phyloP scores from a whole-genome alignment of 228 moss, liverwort and hornwort genomes.

The Sphagnum magellanicum region DNA sequence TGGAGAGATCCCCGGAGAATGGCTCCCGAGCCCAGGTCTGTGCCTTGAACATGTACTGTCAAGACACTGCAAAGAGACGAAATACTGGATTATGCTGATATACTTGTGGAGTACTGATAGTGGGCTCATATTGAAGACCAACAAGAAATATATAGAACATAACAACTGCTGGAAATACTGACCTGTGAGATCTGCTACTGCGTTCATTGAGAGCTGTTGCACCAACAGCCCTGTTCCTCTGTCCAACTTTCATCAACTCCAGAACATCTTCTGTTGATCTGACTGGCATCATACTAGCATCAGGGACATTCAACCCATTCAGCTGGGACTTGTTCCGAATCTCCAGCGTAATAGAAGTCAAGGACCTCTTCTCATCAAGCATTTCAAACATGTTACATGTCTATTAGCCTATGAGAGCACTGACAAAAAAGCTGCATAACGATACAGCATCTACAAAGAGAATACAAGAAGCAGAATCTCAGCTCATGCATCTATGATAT shows the following conservation, averaged over 20 bases:
- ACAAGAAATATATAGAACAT: too few relatives aligned
- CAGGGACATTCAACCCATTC: constrained; percentile 79
- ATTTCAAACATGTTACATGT: too few relatives aligned
- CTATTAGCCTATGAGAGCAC: background rate
- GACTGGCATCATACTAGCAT: constrained; percentile 84
- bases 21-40: constrained; percentile 56
- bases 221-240: constrained; percentile 81
- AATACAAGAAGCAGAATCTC: too few relatives aligned
- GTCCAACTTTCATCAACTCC: constrained; percentile 88
- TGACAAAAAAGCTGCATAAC: too few relatives aligned
- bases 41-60: constrained; percentile 88
- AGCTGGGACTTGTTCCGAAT: constrained; percentile 81
- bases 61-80: constrained; percentile 51
- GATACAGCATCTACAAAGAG: too few relatives aligned
- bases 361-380: constrained; percentile 7
- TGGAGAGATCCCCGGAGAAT: constrained; percentile 88
- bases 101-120: too few relatives aligned
- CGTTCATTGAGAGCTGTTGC: constrained; percentile 91
- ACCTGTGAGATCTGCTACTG: constrained; percentile 93
- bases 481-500: too few relatives aligned
- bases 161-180: constrained; percentile 11
- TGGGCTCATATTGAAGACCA: too few relatives aligned
- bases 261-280: constrained; percentile 76
- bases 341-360: constrained; percentile 65
- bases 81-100: background rate